Conservation (phyloP, 192 early-diverging fungal genomes). For the Podochytrium sp. region DNA sequence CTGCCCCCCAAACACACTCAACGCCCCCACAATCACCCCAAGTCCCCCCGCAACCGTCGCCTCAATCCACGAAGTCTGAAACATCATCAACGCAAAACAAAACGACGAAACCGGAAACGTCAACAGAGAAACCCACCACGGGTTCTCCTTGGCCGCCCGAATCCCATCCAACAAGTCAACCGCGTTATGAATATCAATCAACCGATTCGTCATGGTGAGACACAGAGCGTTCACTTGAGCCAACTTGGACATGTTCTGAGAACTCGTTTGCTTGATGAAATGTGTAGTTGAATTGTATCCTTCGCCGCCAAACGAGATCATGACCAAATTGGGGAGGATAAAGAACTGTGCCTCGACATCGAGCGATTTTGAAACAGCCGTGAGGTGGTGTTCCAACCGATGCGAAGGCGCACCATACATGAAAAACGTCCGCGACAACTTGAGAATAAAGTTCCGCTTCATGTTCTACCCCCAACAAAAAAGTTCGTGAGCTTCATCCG, state of each 20-base stretch:
- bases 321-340: constrained; percentile 41
- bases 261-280: constrained; percentile 36
- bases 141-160: constrained; percentile 3
- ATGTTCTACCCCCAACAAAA: constrained; percentile 2
- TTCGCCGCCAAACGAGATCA: constrained; percentile 52
- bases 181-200: constrained; percentile 39
- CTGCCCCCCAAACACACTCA: constrained; percentile 25
- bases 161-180: constrained; percentile 36
- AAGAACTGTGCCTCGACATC: constrained; percentile 45
- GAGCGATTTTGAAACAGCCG: constrained; percentile 43
- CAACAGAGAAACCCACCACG: constrained; percentile 20
- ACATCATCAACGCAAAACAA: constrained; percentile 43
- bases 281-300: constrained; percentile 36
- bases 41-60: constrained; percentile 34
- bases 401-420: constrained; percentile 54
- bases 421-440: constrained; percentile 44
- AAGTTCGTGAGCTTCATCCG: too few relatives aligned
- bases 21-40: constrained; percentile 37
- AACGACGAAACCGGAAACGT: constrained; percentile 45
- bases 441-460: constrained; percentile 52
- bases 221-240: constrained; percentile 48
- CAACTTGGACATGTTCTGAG: constrained; percentile 47
- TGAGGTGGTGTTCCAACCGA: constrained; percentile 49
- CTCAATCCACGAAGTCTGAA: constrained; percentile 46
- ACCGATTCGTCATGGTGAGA: constrained; percentile 31